Percentiles rank a stretch among this genome's conserved stretches.
phyloP scores from a whole-genome alignment of 495 filamentous ascomycete species.

The Friedmanniomyces simplex region DNA sequence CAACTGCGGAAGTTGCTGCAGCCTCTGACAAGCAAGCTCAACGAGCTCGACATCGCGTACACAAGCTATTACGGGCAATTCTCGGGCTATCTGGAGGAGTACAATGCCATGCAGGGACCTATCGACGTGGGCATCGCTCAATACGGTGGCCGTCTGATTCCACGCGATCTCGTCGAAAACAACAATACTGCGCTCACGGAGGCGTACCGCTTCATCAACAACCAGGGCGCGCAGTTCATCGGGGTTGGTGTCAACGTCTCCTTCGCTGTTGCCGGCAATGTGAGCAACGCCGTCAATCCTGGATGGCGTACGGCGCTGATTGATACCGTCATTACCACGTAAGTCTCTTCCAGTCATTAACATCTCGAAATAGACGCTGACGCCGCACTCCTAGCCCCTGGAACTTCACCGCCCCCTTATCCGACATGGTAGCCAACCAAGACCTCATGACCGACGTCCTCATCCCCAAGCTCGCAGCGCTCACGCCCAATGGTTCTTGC shows the following conservation, averaged over 20 bases:
- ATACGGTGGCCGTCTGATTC: slow-evolving; percentile 52
- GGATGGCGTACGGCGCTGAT: slow-evolving; percentile 49
- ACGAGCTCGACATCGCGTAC: slow-evolving; percentile 12
- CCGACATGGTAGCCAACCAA: slow-evolving; percentile 32
- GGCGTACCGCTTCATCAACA: slow-evolving; percentile 33
- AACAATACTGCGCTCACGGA: slow-evolving; percentile 41
- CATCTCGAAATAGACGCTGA: slow-evolving; percentile 1
- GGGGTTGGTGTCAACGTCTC: slow-evolving; percentile 37
- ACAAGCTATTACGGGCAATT: slow-evolving; percentile 12
- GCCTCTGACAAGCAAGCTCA: slow-evolving; percentile 25
- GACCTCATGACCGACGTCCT: slow-evolving; percentile 33
- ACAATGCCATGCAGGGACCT: slow-evolving; percentile 32
- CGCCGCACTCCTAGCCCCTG: slow-evolving; percentile 32
- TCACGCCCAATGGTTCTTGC: no score
- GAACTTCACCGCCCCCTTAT: slow-evolving; percentile 36
- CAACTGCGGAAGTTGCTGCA: slow-evolving; percentile 30
- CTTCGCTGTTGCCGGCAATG: slow-evolving; percentile 34
- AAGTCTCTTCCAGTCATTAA: neutral
- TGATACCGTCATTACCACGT: slow-evolving; percentile 30
- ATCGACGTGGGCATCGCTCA: slow-evolving; percentile 40
- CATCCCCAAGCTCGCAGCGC: slow-evolving; percentile 35
- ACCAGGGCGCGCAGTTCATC: slow-evolving; percentile 38
- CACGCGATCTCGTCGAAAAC: slow-evolving; percentile 39
- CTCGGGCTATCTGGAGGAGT: slow-evolving; percentile 21
- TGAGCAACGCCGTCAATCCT: slow-evolving; percentile 45